Evolutionary conservation across 139 green algal species (phyloP).

Genomic region (Coelastrella sp.): DNA sequence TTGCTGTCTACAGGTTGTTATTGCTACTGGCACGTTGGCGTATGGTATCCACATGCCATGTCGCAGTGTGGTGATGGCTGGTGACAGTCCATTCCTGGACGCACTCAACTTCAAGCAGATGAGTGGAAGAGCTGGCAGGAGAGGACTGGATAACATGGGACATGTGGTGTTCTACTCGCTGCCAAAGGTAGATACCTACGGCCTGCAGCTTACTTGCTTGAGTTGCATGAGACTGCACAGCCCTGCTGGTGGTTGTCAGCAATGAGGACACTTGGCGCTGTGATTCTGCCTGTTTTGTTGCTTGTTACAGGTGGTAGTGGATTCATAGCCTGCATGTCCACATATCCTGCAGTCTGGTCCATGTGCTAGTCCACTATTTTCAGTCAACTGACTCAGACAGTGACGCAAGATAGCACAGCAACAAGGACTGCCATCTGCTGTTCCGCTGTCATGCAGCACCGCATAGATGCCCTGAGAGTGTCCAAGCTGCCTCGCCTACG

Average conservation of each 20-base stretch:
- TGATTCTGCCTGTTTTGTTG: too few relatives aligned
- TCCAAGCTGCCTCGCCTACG: constrained; percentile 49
- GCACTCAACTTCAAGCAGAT: constrained; percentile 70
- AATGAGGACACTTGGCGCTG: too few relatives aligned
- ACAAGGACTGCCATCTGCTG: not conserved
- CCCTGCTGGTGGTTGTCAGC: too few relatives aligned
- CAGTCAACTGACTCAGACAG: too few relatives aligned
- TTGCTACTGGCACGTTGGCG: constrained; percentile 69
- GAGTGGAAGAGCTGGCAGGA: constrained; percentile 62
- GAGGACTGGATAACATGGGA: constrained; percentile 50
- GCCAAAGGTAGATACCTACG: not conserved
- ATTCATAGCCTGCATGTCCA: too few relatives aligned
- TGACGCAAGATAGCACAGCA: too few relatives aligned
- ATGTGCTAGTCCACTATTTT: too few relatives aligned
- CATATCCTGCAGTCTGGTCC: too few relatives aligned
- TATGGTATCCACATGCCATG: constrained; percentile 78
- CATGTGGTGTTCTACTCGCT: constrained; percentile 47
- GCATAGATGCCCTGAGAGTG: constrained; percentile 27
- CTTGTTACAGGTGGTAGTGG: too few relatives aligned
- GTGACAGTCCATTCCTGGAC: constrained; percentile 63
- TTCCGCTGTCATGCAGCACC: not conserved
- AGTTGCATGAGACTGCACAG: too few relatives aligned
- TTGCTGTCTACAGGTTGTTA: constrained; percentile 52
- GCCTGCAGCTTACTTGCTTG: too few relatives aligned
- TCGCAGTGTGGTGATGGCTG: constrained; percentile 60